Conservation (phyloP, 169 alveolate species). For the Plasmodium gonderi region DNA sequence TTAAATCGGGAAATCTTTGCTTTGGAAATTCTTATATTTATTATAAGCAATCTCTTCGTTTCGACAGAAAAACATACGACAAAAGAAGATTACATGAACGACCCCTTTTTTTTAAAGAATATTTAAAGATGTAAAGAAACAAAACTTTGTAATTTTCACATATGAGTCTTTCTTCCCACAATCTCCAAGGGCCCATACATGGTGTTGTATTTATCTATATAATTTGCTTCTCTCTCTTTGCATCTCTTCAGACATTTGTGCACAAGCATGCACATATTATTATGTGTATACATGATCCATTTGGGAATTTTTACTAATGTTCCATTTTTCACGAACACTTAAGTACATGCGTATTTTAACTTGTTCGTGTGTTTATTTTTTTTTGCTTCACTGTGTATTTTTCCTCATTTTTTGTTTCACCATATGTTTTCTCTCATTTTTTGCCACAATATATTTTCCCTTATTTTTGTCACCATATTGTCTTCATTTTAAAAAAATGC, state of each 20-base stretch:
- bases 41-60: background rate
- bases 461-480: background rate
- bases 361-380: background rate
- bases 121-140: background rate
- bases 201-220: too few species aligned
- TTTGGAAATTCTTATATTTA: background rate
- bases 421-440: background rate
- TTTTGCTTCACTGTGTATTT: background rate
- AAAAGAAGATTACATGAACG: background rate
- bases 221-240: too few species aligned
- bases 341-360: too few species aligned
- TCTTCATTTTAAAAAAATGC: background rate
- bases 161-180: too few species aligned
- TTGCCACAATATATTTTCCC: background rate
- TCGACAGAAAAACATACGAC: background rate
- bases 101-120: background rate
- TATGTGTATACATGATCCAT: too few species aligned
- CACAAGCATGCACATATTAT: too few species aligned
- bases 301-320: too few species aligned
- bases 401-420: background rate
- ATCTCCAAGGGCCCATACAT: too few species aligned
- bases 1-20: background rate
- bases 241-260: too few species aligned
- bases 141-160: too few species aligned
- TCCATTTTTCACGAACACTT: too few species aligned